Conservation (phyloP, 306 rosid species). For the Phaseolus lunatus region DNA sequence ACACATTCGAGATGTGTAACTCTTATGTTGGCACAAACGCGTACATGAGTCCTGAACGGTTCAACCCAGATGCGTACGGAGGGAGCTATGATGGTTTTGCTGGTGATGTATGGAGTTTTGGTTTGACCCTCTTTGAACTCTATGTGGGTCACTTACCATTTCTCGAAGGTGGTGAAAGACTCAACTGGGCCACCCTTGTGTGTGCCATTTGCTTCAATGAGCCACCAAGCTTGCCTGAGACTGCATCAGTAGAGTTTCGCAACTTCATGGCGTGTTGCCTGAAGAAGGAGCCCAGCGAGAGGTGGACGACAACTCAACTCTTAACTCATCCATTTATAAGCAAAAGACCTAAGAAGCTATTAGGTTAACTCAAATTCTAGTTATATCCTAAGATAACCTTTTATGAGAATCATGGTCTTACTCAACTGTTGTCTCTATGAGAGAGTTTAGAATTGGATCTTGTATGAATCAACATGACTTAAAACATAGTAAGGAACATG, state of each 20-base stretch:
- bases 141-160: conserved; percentile 79
- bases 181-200: conserved; percentile 88
- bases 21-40: conserved; percentile 85
- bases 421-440: too few species aligned
- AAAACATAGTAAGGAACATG: too few species aligned
- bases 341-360: conserved; percentile 18
- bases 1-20: conserved; percentile 66
- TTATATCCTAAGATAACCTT: too few species aligned
- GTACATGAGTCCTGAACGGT: conserved; percentile 86
- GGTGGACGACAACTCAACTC: conserved; percentile 76
- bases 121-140: conserved; percentile 72
- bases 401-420: too few species aligned
- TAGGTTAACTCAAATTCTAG: too few species aligned
- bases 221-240: conserved; percentile 67
- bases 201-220: conserved; percentile 86
- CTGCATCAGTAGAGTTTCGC: conserved; percentile 60
- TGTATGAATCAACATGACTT: too few species aligned
- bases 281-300: conserved; percentile 75
- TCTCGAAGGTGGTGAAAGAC: conserved; percentile 70
- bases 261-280: conserved; percentile 72
- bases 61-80: conserved; percentile 75
- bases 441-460: too few species aligned
- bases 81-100: conserved; percentile 75
- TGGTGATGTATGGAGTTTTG: conserved; percentile 81
- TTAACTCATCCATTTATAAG: conserved; percentile 71